phyloP scores from a whole-genome alignment of 257 asterid species.

The Apocynum venetum region DNA sequence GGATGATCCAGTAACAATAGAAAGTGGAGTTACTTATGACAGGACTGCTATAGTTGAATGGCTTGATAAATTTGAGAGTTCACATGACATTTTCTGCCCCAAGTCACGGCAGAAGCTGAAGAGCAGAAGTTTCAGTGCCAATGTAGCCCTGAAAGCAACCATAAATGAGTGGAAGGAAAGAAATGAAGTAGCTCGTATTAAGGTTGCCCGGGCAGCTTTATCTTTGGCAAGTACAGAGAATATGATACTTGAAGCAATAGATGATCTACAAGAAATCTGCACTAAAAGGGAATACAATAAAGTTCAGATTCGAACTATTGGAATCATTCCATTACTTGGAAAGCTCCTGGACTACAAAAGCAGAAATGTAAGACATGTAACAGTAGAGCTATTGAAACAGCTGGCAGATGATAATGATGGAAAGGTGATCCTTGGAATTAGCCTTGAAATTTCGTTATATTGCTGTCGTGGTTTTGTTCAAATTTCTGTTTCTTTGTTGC shows the following conservation, averaged over 20 bases:
- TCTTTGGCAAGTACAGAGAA: slow-evolving; percentile 59
- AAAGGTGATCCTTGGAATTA: slow-evolving; percentile 28
- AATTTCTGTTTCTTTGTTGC: too few relatives aligned
- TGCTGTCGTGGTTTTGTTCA: background rate
- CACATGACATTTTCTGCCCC: slow-evolving; percentile 50
- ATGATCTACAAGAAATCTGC: slow-evolving; percentile 52
- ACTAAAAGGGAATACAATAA: slow-evolving; percentile 42
- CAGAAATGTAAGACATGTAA: slow-evolving; percentile 42
- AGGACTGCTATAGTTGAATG: slow-evolving; percentile 50
- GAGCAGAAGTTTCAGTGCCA: slow-evolving; percentile 42
- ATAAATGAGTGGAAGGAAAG: slow-evolving; percentile 75
- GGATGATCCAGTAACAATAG: slow-evolving; percentile 78
- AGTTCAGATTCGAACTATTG: slow-evolving; percentile 53
- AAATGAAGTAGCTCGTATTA: slow-evolving; percentile 66
- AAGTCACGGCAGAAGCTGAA: slow-evolving; percentile 48
- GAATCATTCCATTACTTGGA: slow-evolving; percentile 56
- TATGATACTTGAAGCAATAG: slow-evolving; percentile 66
- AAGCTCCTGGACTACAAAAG: slow-evolving; percentile 49
- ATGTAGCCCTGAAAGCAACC: slow-evolving; percentile 60
- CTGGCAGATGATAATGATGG: slow-evolving; percentile 65
- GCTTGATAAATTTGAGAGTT: slow-evolving; percentile 32
- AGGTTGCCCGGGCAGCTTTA: slow-evolving; percentile 68
- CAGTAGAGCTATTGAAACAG: slow-evolving; percentile 43
- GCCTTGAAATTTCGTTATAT: slow-evolving; percentile 5
- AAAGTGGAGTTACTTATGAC: slow-evolving; percentile 73